phyloP scores from a whole-genome alignment of 352 stramenopile genomes.

The Saprolegnia parasitica region DNA sequence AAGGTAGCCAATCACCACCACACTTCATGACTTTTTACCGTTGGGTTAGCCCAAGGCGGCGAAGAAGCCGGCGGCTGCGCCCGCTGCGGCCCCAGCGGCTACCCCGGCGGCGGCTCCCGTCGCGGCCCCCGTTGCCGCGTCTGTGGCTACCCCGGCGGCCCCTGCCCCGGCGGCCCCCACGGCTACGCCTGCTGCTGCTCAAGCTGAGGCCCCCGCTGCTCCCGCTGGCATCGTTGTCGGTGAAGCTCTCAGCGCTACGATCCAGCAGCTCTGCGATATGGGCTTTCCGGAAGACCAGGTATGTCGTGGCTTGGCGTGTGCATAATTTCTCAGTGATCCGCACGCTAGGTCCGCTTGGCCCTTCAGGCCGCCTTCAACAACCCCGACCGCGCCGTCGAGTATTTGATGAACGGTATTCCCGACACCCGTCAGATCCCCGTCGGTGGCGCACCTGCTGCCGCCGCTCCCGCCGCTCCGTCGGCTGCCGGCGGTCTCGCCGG shows the following conservation, averaged over 20 bases:
- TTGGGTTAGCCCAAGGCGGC: constrained; percentile 50
- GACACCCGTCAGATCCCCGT: constrained; percentile 33
- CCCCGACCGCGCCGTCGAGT: constrained; percentile 79
- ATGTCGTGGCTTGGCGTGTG: not conserved
- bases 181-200: constrained; percentile 26
- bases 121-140: constrained; percentile 31
- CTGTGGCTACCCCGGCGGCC: constrained; percentile 31
- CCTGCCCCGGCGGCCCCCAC: constrained; percentile 4
- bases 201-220: constrained; percentile 29
- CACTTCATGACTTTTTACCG: not conserved
- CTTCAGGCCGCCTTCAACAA: constrained; percentile 85
- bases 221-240: constrained; percentile 34
- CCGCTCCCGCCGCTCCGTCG: constrained; percentile 34
- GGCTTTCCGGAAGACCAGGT: constrained; percentile 83
- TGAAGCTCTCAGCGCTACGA: constrained; percentile 49
- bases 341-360: constrained; percentile 42
- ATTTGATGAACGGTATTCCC: constrained; percentile 85
- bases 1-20: constrained; percentile 42
- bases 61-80: constrained; percentile 18
- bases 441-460: constrained; percentile 24
- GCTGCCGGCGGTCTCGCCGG: constrained; percentile 29
- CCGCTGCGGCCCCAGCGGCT: constrained; percentile 34
- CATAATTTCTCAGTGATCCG: not conserved
- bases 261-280: constrained; percentile 82
- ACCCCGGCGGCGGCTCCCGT: constrained; percentile 34